Base-by-base conservation (phyloP, 2,329 filamentous ascomycete species). In the Trichoderma koningiopsis region DNA sequence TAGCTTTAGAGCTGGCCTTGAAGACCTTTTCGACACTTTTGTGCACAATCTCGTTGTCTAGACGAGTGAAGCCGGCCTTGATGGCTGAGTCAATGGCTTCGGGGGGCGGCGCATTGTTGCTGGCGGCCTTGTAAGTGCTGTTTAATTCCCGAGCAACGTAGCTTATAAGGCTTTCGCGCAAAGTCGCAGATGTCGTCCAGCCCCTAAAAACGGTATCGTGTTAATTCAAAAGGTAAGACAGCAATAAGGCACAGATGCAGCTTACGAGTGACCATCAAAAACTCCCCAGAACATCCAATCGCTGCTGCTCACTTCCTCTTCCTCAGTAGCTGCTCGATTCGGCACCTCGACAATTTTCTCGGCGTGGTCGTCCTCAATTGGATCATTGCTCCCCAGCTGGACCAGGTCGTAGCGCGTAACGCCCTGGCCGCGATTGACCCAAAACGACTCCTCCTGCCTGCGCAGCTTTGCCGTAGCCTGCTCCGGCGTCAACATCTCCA, bases 271-370 rank as follows among this genome's bases (percentile, higher is more conserved):
- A 0, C 96, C 96, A 77, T 99, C 96, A 80, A 98, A 99, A 22
- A 99, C 94, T 69, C 94, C 96, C 96, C 96, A 99, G 80, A 99
- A 99, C 94, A 98, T 98, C 96, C 96, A 99, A 80, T 99, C 96
- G 71, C 88, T 92, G 70, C 85, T 89, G 22, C 86, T 84, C 47
- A 29, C 60, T 55, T 71, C 49, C 14, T 85, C 79, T 29, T 75
- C 76, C 40, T 43, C 40, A 8, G 16, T 43, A 40, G 72, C 75
- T 81, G 77, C 86, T 81, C 75, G 86, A 65, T 86, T 86, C 5
- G 93, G 91, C 10, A 97, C 89, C 80, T 98, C 93, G 58, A 99
- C 93, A 76, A 98, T 97, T 86, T 97, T 97, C 83, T 99, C 96
- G 64, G 94, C 92, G 77, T 99, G 96, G 77, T 99, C 96, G 77